Evolutionary conservation across 2,329 filamentous ascomycete species (phyloP).

Genomic region (Aureobasidium lini): DNA sequence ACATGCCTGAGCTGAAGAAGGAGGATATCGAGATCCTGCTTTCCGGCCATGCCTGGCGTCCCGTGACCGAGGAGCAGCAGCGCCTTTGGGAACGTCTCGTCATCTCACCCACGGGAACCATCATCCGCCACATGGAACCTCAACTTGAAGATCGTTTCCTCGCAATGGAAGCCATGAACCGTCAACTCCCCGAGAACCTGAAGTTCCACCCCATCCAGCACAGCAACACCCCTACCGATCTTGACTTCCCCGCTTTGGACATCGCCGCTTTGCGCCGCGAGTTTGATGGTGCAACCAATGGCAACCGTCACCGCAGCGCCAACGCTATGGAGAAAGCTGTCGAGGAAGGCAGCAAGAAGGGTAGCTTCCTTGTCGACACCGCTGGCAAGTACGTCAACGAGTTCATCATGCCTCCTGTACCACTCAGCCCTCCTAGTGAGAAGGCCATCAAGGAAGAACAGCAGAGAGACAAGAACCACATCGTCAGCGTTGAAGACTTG

Average conservation of each 20-base stretch:
- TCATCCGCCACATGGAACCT: conserved; percentile 61
- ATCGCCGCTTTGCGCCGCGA: conserved; percentile 23
- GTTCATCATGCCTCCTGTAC: conserved; percentile 28
- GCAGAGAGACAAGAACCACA: conserved; percentile 1
- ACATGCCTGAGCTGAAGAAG: conserved; percentile 39
- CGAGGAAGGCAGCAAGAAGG: conserved; percentile 30
- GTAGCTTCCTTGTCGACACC: conserved; percentile 30
- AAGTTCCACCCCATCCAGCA: conserved; percentile 8
- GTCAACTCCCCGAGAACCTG: conserved; percentile 27
- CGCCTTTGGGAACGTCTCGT: conserved; percentile 52
- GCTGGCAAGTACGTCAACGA: conserved; percentile 31
- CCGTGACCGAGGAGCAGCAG: conserved; percentile 29
- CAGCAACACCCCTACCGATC: conserved; percentile 16
- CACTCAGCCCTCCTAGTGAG: background rate
- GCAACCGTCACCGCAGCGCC: conserved; percentile 22
- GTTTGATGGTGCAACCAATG: conserved; percentile 23
- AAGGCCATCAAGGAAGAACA: conserved; percentile 11
- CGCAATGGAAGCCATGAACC: conserved; percentile 56
- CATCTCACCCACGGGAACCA: conserved; percentile 68
- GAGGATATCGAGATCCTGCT: conserved; percentile 49
- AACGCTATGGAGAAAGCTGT: conserved; percentile 33
- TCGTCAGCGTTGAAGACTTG: conserved; percentile 22
- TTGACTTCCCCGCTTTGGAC: conserved; percentile 25
- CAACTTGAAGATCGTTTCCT: conserved; percentile 66
- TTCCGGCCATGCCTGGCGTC: conserved; percentile 22